Base-by-base conservation (phyloP, 2,329 filamentous ascomycete genomes). In the Cladobotryum mycophilum region DNA sequence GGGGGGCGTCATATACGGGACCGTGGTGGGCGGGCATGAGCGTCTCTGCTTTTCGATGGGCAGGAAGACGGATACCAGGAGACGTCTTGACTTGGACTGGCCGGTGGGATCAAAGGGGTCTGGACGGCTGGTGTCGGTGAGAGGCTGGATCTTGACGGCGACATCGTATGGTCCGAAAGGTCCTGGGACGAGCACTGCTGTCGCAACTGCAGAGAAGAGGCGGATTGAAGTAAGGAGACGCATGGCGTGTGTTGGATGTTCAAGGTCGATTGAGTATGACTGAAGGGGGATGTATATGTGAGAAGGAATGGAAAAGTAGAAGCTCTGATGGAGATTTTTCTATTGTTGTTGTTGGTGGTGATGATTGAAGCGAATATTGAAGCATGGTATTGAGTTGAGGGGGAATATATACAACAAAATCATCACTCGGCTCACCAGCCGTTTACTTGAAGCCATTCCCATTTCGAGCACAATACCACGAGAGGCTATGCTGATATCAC, bases 1-100 rank as follows among this genome's bases (percentile, higher is more conserved):
- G 0, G 53, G 53, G 0, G 66, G 64, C 0, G 67, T 61, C 68
- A 70, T 69, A 55, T 70, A 70, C 2, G 65, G 55, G 0, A 61
- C 49, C 0, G 17, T 52, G 13, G 54, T 20, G 3, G 25, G 42
- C 1, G 47, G 48, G 36, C 65, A 69, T 2, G 56, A 54, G 11
- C 45, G 40, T 30, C 51, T 38, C 13, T 53, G 20, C 17, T 51
- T 22, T 4, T 63, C 55, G 4, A 69, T 50, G 0, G 67, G 67
- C 15, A 66, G 55, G 41, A 65, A 70, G 3, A 65, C 50, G 0
- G 67, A 69, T 1, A 59, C 51, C 3, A 67, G 47, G 1, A 70
- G 44, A 7, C 58, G 61, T 1, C 54, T 56, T 2, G 52, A 33
- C 13, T 54, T 50, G n/a, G 44, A 47, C 0, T 56, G 57, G 0